phyloP scores from a whole-genome alignment of 192 early-diverging fungal genomes.

The Gorgonomyces haynaldii region DNA sequence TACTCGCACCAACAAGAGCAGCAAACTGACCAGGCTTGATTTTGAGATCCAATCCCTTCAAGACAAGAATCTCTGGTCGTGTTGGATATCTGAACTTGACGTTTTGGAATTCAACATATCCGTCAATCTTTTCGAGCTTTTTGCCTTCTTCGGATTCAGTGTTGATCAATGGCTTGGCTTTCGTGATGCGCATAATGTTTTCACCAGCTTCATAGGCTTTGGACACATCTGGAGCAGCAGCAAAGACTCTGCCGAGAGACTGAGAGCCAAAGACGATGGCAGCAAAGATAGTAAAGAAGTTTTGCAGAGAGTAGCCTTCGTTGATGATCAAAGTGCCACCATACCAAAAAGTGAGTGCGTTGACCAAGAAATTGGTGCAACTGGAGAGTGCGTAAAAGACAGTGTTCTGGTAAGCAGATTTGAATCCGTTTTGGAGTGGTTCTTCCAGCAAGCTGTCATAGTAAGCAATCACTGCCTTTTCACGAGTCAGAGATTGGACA shows the following conservation, averaged over 20 bases:
- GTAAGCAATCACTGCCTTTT: conserved; percentile 52
- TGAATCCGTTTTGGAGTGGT: conserved; percentile 54
- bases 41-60: conserved; percentile 52
- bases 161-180: conserved; percentile 35
- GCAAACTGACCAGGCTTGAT: conserved; percentile 63
- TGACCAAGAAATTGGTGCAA: conserved; percentile 63
- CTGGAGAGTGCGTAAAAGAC: conserved; percentile 70
- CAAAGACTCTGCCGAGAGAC: conserved; percentile 27
- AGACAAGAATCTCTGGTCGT: conserved; percentile 67
- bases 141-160: conserved; percentile 30
- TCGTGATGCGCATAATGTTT: conserved; percentile 28
- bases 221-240: conserved; percentile 31
- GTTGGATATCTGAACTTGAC: conserved; percentile 45
- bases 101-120: conserved; percentile 32
- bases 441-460: conserved; percentile 51
- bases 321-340: conserved; percentile 20
- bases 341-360: conserved; percentile 41
- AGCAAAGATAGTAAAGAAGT: conserved; percentile 40
- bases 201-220: conserved; percentile 33
- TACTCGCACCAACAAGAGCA: conserved; percentile 64
- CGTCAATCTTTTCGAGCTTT: conserved; percentile 11
- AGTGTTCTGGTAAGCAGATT: conserved; percentile 48
- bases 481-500: conserved; percentile 65
- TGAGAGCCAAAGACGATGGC: conserved; percentile 35
- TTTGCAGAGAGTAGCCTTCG: conserved; percentile 24